Conservation (phyloP, 2,329 filamentous ascomycete species). For the Ascosphaera apis region DNA sequence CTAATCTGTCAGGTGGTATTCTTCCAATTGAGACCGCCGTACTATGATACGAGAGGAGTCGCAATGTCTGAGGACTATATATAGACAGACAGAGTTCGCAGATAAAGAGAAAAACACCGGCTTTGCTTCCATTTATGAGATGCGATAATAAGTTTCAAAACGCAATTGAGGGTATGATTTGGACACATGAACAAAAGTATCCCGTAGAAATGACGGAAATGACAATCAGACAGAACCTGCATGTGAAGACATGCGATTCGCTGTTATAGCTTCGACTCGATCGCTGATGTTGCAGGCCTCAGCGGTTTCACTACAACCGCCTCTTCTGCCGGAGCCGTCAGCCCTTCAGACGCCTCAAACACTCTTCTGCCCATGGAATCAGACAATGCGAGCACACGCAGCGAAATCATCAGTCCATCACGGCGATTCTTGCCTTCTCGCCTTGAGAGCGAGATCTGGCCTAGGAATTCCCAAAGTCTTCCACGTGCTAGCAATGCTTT, state of each 20-base stretch:
- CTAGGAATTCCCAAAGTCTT: conserved; percentile 74
- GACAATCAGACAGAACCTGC: background rate
- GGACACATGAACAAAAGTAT: too few species aligned
- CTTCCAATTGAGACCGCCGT: too few species aligned
- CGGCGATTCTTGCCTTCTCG: conserved; percentile 87
- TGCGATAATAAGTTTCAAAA: too few species aligned
- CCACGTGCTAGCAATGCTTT: conserved; percentile 45
- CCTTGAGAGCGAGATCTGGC: conserved; percentile 59
- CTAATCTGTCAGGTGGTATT: too few species aligned
- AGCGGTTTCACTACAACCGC: conserved; percentile 14
- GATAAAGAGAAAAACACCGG: too few species aligned
- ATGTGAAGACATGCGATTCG: too few species aligned
- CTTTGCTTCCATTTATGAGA: too few species aligned
- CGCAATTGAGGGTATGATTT: too few species aligned
- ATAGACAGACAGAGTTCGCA: too few species aligned
- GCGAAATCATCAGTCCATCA: conserved; percentile 77
- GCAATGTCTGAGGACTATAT: too few species aligned
- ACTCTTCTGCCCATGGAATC: conserved; percentile 49
- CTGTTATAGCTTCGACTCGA: conserved; percentile 12
- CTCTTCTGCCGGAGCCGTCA: conserved; percentile 8
- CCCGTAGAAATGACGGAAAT: background rate
- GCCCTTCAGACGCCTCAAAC: conserved; percentile 22
- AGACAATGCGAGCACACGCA: conserved; percentile 53
- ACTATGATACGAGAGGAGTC: too few species aligned
- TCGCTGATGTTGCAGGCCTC: conserved; percentile 16